Conservation (phyloP, 352 stramenopile genomes). For the Blastocystis sp. region DNA sequence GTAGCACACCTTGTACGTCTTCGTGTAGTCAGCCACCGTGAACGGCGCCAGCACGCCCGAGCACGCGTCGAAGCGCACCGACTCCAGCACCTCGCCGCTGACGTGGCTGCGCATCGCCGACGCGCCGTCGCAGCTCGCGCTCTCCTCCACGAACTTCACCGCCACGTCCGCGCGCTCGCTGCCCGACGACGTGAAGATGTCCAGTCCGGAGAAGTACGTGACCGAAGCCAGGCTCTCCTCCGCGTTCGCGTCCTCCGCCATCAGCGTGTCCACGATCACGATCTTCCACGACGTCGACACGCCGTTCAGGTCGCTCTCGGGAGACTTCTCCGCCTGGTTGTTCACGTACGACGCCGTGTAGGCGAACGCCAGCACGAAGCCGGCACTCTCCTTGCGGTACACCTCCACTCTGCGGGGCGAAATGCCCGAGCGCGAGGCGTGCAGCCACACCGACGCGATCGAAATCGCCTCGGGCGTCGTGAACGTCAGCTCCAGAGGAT, state of each 20-base stretch:
- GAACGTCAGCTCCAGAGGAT: slow-evolving; percentile 51
- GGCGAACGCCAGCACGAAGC: slow-evolving; percentile 27
- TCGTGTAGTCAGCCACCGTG: slow-evolving; percentile 41
- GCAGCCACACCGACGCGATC: neutral
- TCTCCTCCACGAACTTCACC: slow-evolving; percentile 43
- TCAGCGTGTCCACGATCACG: slow-evolving; percentile 51
- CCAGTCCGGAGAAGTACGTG: slow-evolving; percentile 62
- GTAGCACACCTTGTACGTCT: slow-evolving; percentile 69
- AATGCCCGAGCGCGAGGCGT: slow-evolving; percentile 10
- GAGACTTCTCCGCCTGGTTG: neutral
- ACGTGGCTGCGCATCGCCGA: slow-evolving; percentile 23
- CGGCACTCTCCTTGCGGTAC: slow-evolving; percentile 48
- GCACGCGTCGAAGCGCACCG: slow-evolving; percentile 21
- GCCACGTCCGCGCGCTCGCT: neutral
- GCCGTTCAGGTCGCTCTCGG: neutral
- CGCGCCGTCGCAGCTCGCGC: neutral
- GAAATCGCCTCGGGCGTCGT: neutral
- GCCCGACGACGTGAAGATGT: slow-evolving; percentile 24
- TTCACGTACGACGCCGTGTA: neutral
- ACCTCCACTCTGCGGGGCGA: slow-evolving; percentile 33
- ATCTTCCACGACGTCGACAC: slow-evolving; percentile 32
- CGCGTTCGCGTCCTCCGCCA: neutral
- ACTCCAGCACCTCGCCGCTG: neutral
- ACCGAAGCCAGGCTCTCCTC: neutral
- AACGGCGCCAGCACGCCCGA: slow-evolving; percentile 55